phyloP scores from a whole-genome alignment of 495 filamentous ascomycete genomes.

The Podospora pseudocomata region DNA sequence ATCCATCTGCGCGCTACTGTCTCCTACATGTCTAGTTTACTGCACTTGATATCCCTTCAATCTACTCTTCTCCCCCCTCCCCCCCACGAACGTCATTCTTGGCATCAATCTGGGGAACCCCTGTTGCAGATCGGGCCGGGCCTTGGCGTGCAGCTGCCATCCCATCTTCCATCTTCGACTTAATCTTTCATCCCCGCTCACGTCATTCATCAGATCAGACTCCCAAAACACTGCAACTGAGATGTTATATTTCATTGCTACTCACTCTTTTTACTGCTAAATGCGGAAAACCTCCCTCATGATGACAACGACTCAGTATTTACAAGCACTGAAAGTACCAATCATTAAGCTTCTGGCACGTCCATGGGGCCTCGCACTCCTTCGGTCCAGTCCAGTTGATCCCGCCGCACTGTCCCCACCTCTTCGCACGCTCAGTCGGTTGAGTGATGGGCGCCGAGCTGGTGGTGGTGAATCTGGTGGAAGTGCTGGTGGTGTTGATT shows the following conservation, averaged over 20 bases:
- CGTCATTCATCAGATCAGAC: neutral
- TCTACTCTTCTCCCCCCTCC: too few species aligned
- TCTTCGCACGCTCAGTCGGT: conserved; percentile 12
- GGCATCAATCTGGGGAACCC: too few species aligned
- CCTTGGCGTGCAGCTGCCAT: too few species aligned
- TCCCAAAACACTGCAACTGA: neutral
- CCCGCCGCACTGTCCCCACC: conserved; percentile 30
- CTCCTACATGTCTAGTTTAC: too few species aligned
- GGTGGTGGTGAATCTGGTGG: conserved; percentile 12
- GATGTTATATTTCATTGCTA: neutral
- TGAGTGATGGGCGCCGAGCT: conserved; percentile 10
- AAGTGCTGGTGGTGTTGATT: conserved; percentile 13
- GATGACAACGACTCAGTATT: neutral
- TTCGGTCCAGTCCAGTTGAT: conserved; percentile 23
- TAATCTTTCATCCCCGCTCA: too few species aligned
- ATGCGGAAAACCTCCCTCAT: neutral
- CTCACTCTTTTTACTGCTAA: neutral
- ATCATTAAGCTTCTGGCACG: conserved; percentile 25
- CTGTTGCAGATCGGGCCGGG: too few species aligned
- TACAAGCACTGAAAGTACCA: conserved; percentile 50
- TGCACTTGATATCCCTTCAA: too few species aligned
- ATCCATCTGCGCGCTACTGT: too few species aligned
- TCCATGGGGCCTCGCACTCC: conserved; percentile 19
- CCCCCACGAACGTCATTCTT: too few species aligned
- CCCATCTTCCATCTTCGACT: too few species aligned